Percentiles rank a stretch among this genome's conserved stretches.
Evolutionary conservation across 2,329 filamentous ascomycete species (phyloP).

Genomic region (Davidsoniella virescens): DNA sequence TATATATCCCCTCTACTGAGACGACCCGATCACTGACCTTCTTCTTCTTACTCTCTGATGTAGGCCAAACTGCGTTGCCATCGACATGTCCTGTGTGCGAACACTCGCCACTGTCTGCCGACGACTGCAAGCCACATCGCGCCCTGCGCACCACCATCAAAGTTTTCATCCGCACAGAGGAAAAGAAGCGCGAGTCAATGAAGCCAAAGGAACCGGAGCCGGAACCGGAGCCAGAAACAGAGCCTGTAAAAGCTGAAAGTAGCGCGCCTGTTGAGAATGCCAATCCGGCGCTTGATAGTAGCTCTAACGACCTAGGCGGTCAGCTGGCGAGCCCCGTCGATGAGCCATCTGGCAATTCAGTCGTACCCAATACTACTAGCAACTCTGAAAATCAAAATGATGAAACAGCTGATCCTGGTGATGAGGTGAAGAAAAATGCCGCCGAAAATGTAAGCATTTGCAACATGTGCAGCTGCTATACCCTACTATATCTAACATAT

Average conservation of each 20-base stretch:
- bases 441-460: too few species aligned
- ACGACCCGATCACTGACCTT: not conserved
- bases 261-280: constrained; percentile 12
- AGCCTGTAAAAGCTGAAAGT: constrained; percentile 15
- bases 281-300: constrained; percentile 21
- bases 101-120: constrained; percentile 71
- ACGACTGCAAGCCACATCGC: constrained; percentile 80
- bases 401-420: not conserved
- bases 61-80: constrained; percentile 61
- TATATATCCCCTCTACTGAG: not conserved
- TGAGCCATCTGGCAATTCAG: not conserved
- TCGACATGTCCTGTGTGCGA: constrained; percentile 83
- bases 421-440: too few species aligned
- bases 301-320: constrained; percentile 16
- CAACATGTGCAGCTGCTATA: too few species aligned
- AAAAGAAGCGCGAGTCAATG: constrained; percentile 67
- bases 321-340: constrained; percentile 18
- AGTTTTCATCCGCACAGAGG: constrained; percentile 76
- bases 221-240: not conserved
- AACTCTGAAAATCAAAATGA: not conserved
- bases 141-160: constrained; percentile 81
- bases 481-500: too few species aligned
- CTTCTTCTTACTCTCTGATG: constrained; percentile 1
- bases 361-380: constrained; percentile 16
- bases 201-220: constrained; percentile 30